Percentiles rank a stretch among this genome's conserved stretches.
Conservation (phyloP, 2,329 filamentous ascomycete species). For the Intubia oerlemansii region DNA sequence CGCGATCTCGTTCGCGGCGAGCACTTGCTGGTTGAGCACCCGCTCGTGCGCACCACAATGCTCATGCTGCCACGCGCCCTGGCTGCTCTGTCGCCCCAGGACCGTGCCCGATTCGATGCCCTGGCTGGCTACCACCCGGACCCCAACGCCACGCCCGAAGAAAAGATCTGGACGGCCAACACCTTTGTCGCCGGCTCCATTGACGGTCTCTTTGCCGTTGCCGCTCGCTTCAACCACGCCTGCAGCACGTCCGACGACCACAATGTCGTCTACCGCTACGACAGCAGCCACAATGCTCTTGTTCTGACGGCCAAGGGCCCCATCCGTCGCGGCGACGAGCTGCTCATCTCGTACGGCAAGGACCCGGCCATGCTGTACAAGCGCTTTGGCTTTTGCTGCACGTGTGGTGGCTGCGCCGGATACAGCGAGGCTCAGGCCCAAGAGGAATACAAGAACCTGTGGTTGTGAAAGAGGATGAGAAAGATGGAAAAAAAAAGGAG, state of each 20-base stretch:
- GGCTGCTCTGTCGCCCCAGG: conserved; percentile 12
- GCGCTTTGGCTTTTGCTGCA: conserved; percentile 9
- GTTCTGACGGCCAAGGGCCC: conserved; percentile 15
- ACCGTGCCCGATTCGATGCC: conserved; percentile 14
- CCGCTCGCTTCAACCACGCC: conserved; percentile 36
- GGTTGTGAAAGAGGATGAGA: too few relatives aligned
- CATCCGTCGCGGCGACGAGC: conserved; percentile 7
- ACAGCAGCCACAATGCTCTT: conserved; percentile 15
- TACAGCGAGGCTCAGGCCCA: too few relatives aligned
- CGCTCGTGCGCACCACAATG: conserved; percentile 16
- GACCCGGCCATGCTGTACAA: conserved; percentile 6
- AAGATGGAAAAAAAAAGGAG: too few relatives aligned
- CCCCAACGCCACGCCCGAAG: conserved; percentile 2
- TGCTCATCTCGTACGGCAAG: conserved; percentile 10
- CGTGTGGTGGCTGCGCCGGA: conserved; percentile 8
- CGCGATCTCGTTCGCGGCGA: conserved; percentile 17
- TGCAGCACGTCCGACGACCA: conserved; percentile 21
- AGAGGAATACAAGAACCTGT: too few relatives aligned
- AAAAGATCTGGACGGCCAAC: conserved; percentile 13
- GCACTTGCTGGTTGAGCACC: conserved; percentile 22
- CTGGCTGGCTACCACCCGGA: conserved; percentile 14
- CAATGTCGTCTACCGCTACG: conserved; percentile 23
- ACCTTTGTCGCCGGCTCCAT: conserved; percentile 6
- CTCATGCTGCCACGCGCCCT: conserved; percentile 15
- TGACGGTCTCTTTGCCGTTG: conserved; percentile 13